Evolutionary conservation across 495 filamentous ascomycete species (phyloP).

Genomic region (Xanthoparmelia taractica): DNA sequence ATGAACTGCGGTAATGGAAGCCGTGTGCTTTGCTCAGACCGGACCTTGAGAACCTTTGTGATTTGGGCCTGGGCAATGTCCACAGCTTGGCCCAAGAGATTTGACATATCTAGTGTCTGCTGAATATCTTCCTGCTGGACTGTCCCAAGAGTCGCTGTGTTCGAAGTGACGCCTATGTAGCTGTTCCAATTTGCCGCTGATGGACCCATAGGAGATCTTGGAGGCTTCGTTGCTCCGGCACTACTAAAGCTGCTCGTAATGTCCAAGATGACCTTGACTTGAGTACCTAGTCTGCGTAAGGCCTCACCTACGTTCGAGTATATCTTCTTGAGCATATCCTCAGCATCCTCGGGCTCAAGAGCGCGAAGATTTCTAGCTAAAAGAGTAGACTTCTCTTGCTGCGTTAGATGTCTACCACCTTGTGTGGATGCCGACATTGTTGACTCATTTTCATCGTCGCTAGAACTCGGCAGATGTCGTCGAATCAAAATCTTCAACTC

Average conservation of each 20-base stretch:
- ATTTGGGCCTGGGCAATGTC: conserved; percentile 90
- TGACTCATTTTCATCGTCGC: conserved; percentile 87
- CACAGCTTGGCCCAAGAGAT: conserved; percentile 86
- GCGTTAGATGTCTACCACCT: conserved; percentile 58
- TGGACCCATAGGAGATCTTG: conserved; percentile 46
- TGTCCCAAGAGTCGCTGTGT: conserved; percentile 28
- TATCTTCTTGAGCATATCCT: conserved; percentile 71
- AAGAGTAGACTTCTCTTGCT: conserved; percentile 82
- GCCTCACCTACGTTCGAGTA: conserved; percentile 86
- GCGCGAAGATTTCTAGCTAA: conserved; percentile 87
- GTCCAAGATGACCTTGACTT: conserved; percentile 93
- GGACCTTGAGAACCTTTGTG: conserved; percentile 81
- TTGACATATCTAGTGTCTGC: conserved; percentile 81
- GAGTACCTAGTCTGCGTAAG: conserved; percentile 72
- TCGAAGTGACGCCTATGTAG: conserved; percentile 26
- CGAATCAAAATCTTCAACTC: conserved; percentile 86
- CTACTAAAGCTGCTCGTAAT: conserved; percentile 70
- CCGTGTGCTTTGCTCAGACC: conserved; percentile 72
- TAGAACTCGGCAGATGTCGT: conserved; percentile 77
- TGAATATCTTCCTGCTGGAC: conserved; percentile 69
- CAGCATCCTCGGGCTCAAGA: conserved; percentile 74
- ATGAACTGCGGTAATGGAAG: conserved; percentile 73
- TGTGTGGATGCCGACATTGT: conserved; percentile 81
- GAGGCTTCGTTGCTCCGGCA: conserved; percentile 26
- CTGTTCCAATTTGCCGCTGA: conserved; percentile 31